Evolutionary conservation across 768 basidiomycete species (phyloP), one percentile per base, ranked within the genome.

Genomic region (Fomitopsis serialis): DNA sequence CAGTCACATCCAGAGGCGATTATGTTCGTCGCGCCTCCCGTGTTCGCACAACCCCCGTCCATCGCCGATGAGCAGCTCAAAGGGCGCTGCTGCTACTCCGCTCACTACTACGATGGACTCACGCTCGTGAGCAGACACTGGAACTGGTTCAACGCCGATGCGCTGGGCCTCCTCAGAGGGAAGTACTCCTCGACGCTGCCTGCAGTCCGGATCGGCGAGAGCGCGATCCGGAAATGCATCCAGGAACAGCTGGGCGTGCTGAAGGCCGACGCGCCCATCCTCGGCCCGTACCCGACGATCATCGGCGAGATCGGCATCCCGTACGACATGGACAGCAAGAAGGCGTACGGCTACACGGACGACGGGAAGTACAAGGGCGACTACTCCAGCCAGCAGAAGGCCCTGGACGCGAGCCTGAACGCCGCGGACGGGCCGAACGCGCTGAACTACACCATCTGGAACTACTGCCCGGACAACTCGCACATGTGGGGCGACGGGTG

Each of bases 261-360:
- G 43, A 85, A 89, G 61, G 76, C 72, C 21, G 95, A 99, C 60
- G 80, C 85, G 0, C 67, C 70, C 27, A 82, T 85, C 45, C 74
- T 89, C 6, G 81, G 84, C 1, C 54, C 71, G 17, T 97, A 87
- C 62, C 96, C 96, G 1, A 95, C 90, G 0, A 76, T 98, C 58
- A 89, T 99, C 34, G 95, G 96, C 11, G 96, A 99, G 73, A 96
- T 98, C 48, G 96, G 96, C 13, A 89, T 84, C 1, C 96, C 96
- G 2, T 92, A 87, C 64, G 95, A 99, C 66, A 87, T 99, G 87
- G 96, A 99, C 64, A 72, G 72, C 51, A 92, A 91, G 68, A 76
- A 78, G 44, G 77, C 91, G 13, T 99, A 99, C 70, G 89, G 91
- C 29, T 90, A 78, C 68, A 84, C 75, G 58, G 79, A 86, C 68